Evolutionary conservation across 768 basidiomycete species (phyloP), one percentile per base, ranked within the genome.

Genomic region (Leccinellum albellum): DNA sequence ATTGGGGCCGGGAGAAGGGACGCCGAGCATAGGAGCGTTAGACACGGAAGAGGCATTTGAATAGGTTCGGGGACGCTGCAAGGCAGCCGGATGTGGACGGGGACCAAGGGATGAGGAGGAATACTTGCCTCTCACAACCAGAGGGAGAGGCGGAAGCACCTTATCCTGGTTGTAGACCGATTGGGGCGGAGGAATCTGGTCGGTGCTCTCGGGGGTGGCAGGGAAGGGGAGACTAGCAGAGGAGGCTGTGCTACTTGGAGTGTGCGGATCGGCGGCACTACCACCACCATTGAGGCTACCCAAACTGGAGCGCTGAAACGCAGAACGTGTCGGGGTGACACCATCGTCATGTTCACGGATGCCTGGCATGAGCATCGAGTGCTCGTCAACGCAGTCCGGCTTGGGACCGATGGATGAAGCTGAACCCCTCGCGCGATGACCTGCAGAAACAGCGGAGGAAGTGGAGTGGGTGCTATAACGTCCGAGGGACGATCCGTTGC

Each of bases 21-120:
- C 29, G 6, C 51, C 58, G 4, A 58, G 33, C 15, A 50, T 54
- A 5, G 70, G 70, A n/a, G 40, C 54, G 21, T 59, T 64, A 47
- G 69, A 68, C 13, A 57, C 57, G 3, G 61, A 70, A 46, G 60
- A 73, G 14, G 60, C 54, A 70, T 20, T 79, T 37, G 48, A 73
- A 67, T 67, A 78, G 73, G 54, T 77, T 64, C 71, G 66, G 6
- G 69, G 60, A 62, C 75, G 65, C 28, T 57, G 66, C 44, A 67
- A 21, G 2, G 24, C 53, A 13, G 33, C 47, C 1, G 49, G 15
- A 13, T 51, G 62, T 2, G 64, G 57, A 2, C 55, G 60, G 28
- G 63, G 66, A 23, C 60, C 28, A 3, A 64, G 54, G 24, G 53
- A 35, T 24, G 53, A 33, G 31, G 63, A 63, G 8, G 70, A 59